phyloP scores from a whole-genome alignment of 345 rosid species.

The Corymbia maculata region DNA sequence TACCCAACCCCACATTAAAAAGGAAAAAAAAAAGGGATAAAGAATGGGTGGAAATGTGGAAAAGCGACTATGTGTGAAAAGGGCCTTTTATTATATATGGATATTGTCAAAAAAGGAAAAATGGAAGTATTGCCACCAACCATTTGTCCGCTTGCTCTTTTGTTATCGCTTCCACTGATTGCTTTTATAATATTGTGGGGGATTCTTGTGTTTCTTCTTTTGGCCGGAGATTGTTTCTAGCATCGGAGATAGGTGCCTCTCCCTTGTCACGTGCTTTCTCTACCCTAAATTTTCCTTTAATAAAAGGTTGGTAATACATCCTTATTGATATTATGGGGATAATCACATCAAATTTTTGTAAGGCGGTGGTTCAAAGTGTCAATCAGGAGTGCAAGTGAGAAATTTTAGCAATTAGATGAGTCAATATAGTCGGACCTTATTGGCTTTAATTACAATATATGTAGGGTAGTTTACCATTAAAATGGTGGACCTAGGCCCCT shows the following conservation, averaged over 20 bases:
- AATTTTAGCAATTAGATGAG: not conserved
- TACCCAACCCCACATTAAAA: not conserved
- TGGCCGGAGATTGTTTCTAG: not conserved
- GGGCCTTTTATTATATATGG: not conserved
- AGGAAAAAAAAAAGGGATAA: not conserved
- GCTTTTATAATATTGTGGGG: not conserved
- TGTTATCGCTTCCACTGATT: not conserved
- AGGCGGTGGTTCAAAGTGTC: not conserved
- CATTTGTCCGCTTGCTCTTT: not conserved
- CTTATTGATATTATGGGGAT: not conserved
- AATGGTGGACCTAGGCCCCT: not conserved
- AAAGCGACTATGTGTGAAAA: not conserved
- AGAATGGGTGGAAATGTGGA: not conserved
- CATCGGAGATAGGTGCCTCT: not conserved
- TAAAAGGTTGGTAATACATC: constrained; percentile 8
- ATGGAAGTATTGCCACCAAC: not conserved
- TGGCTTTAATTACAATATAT: not conserved
- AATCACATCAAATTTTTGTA: not conserved
- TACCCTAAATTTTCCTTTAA: not conserved
- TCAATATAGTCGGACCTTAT: not conserved
- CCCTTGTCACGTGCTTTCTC: not conserved
- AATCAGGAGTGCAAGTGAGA: not conserved
- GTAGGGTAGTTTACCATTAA: not conserved
- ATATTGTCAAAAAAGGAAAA: not conserved
- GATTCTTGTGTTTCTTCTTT: not conserved